Base-by-base conservation (phyloP, 306 rosid genomes). In the Fragaria vesca region DNA sequence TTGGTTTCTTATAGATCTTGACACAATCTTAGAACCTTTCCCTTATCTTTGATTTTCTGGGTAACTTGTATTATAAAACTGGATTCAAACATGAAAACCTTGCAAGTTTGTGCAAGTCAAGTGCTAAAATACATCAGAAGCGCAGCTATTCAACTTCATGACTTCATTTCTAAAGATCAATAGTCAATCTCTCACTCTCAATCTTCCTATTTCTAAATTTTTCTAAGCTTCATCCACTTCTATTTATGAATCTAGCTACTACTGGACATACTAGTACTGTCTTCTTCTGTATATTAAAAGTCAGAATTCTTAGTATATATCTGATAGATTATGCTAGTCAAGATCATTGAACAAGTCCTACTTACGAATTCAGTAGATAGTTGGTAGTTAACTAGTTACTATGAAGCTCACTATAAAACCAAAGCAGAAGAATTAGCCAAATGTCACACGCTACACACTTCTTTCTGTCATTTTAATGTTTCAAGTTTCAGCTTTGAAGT, bases 301-400 rank as follows among this genome's bases (percentile, higher is more conserved):
- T 26, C 66, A 60, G 34, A 60, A 26, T 9, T 58, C 65, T 24
- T 1, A 61, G 40, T 6, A 65, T 16, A 4, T 34, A 65, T 66
- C 26, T 38, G 47, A 65, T 55, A 55, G 1, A 21, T 17, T 38
- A 8, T 12, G 18, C n/a, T 16, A 62, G 71, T 75, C 62, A 75
- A 62, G 34, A 16, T 11, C 32, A 46, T 46, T 28, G 79, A 74
- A 75, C 68, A 28, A 38, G 46, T 61, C 71, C 12, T 61, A 46
- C 48, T 18, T 62, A 6, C 40, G n/a, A 43, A 58, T 12, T 24
- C 26, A 0, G 12, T 21, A 58, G 34, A 8, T 58, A 15, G 67
- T 62, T 28, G 67, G 66, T 18, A 62, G 38, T 61, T 12, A 28
- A 38, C 45, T 42, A 42, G 45, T 42, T 1, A 42, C 0, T 60